Conservation (phyloP, 148 eudicot genomes). For the Camellia granthamiana region DNA sequence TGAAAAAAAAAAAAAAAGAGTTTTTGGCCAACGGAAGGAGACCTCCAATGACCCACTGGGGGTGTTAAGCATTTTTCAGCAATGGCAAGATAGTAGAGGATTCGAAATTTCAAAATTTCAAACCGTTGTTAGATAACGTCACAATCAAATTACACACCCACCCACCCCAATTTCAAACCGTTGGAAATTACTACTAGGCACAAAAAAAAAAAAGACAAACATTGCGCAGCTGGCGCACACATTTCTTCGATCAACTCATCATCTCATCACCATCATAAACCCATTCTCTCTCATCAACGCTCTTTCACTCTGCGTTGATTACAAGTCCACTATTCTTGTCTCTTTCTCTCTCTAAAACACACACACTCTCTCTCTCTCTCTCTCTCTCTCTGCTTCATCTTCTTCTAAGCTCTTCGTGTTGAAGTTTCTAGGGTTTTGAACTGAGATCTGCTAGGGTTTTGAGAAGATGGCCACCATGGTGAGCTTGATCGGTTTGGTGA, state of each 20-base stretch:
- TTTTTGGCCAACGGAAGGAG: too few relatives aligned
- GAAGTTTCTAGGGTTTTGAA: background rate
- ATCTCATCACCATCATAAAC: too few relatives aligned
- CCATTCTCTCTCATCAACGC: background rate
- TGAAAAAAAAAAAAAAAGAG: too few relatives aligned
- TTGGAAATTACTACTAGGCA: background rate
- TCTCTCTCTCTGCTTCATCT: background rate
- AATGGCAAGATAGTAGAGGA: too few relatives aligned
- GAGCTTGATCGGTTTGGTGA: conserved; percentile 64
- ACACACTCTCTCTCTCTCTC: background rate
- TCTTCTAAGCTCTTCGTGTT: background rate
- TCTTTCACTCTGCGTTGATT: background rate
- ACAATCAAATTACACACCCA: too few relatives aligned
- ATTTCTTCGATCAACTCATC: background rate
- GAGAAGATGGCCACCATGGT: conserved; percentile 54
- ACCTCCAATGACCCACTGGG: too few relatives aligned
- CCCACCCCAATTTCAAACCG: conserved; percentile 10
- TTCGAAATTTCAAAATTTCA: conserved; percentile 15
- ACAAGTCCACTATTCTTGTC: background rate
- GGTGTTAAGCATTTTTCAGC: too few relatives aligned
- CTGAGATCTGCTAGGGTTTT: background rate
- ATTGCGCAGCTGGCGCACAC: background rate
- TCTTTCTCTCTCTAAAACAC: background rate
- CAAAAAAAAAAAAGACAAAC: background rate
- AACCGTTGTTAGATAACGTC: background rate